A percentile compares a stretch with the other conserved stretches of the same genome.
These are phyloP conservation scores for Candida nonsorbophila DNA, from an alignment of 805 yeast genomes.

Conservation along the genomic window DNA sequence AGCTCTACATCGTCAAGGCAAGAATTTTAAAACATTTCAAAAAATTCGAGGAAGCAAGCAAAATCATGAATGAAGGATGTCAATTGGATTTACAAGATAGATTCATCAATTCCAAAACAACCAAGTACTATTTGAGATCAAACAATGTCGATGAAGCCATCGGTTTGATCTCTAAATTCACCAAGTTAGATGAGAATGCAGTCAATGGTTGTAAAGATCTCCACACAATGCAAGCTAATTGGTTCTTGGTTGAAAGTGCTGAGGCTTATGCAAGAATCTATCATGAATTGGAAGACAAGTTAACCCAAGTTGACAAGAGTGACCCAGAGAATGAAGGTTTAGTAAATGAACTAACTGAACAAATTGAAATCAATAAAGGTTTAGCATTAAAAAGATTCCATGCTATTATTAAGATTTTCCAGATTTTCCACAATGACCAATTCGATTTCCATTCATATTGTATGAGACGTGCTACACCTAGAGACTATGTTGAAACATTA, in stretches of 20 bases:
- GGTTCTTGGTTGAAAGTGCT: constrained; percentile 84
- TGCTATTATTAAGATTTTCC: constrained; percentile 62
- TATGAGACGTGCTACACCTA: constrained; percentile 83
- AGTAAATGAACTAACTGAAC: constrained; percentile 32
- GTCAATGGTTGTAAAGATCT: constrained; percentile 84
- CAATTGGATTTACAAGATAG: constrained; percentile 82
- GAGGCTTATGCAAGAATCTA: constrained; percentile 70
- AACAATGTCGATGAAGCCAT: constrained; percentile 70
- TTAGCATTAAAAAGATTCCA: constrained; percentile 74
- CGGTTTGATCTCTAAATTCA: constrained; percentile 69
- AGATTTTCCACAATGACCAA: constrained; percentile 76
- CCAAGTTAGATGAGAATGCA: constrained; percentile 69
- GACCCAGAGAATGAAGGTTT: constrained; percentile 6
- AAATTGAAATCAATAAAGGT: constrained; percentile 49
- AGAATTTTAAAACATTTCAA: constrained; percentile 71
- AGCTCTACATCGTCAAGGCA: constrained; percentile 74
- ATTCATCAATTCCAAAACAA: constrained; percentile 82
- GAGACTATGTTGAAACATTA: constrained; percentile 72
- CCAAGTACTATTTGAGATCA: constrained; percentile 77
- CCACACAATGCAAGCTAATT: constrained; percentile 84
- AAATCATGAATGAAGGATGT: constrained; percentile 65
- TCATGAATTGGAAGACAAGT: constrained; percentile 15
- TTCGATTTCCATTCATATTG: constrained; percentile 92
- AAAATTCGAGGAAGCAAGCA: constrained; percentile 57
- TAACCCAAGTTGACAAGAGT: constrained; percentile 19